A percentile compares a stretch with the other conserved stretches of the same genome.
These are phyloP conservation scores for Haematococcus lacustris DNA, from an alignment of 139 green algal genomes.

Conservation along the genomic window DNA sequence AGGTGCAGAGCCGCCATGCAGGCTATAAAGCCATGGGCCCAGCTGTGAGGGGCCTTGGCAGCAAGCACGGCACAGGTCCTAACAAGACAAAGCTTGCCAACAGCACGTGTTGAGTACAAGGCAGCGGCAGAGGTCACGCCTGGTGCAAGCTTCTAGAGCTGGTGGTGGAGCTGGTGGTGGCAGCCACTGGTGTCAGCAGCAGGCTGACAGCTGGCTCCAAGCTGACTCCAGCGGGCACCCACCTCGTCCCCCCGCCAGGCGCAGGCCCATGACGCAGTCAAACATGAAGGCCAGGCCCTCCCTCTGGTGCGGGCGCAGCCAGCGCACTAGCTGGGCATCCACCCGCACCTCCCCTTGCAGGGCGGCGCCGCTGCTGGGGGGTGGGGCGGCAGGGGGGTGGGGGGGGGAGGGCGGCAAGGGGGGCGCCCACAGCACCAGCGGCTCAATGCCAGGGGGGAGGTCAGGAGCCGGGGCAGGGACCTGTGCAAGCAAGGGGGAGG, in stretches of 20 bases:
- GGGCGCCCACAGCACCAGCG: slow-evolving; percentile 73
- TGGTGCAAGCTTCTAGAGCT: background rate
- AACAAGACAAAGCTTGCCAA: too few relatives aligned
- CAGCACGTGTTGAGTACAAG: background rate
- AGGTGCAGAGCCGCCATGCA: too few relatives aligned
- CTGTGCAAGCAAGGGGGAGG: background rate
- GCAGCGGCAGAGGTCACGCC: background rate
- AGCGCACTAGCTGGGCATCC: slow-evolving; percentile 81
- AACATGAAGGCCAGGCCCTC: slow-evolving; percentile 99
- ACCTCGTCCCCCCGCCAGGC: slow-evolving; percentile 20
- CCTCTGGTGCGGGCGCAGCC: slow-evolving; percentile 85
- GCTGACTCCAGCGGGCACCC: too few relatives aligned
- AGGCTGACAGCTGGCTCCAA: too few relatives aligned
- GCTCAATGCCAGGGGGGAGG: slow-evolving; percentile 59
- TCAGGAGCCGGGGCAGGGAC: background rate
- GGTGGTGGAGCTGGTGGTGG: background rate
- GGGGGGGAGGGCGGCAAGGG: slow-evolving; percentile 1
- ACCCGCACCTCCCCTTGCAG: slow-evolving; percentile 43
- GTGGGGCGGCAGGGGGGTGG: background rate
- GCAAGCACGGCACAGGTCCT: too few relatives aligned
- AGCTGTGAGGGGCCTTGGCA: too few relatives aligned
- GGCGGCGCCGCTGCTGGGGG: background rate
- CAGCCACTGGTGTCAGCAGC: background rate
- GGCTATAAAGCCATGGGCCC: too few relatives aligned
- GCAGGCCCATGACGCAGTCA: slow-evolving; percentile 89